Percentiles rank a stretch among this genome's conserved stretches.
These are phyloP conservation scores for Rhodamnia argentea DNA, from an alignment of 345 rosid genomes.

Conservation along the genomic window DNA sequence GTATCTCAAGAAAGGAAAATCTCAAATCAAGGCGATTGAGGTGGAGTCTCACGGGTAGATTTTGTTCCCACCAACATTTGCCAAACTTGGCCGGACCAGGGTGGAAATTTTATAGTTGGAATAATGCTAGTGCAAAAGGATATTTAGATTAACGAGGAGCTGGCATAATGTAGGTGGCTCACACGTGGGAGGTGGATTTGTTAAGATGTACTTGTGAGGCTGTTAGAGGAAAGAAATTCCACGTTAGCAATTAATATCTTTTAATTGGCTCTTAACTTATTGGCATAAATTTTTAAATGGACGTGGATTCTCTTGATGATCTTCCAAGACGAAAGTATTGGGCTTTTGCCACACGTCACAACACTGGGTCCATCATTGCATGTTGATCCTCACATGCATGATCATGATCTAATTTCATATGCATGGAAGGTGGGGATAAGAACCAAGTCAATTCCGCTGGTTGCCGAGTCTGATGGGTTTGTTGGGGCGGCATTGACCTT, in stretches of 20 bases:
- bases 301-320: fast-evolving
- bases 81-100: background rate
- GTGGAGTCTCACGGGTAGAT: background rate
- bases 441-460: background rate
- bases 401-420: background rate
- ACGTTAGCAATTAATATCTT: background rate
- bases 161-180: background rate
- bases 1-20: background rate
- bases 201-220: background rate
- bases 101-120: background rate
- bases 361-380: background rate
- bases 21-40: background rate
- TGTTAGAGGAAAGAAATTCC: background rate
- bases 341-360: fast-evolving
- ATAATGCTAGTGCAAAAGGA: background rate
- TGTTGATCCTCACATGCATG: background rate
- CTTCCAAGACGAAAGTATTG: fast-evolving
- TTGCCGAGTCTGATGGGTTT: background rate
- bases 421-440: background rate
- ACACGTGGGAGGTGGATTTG: background rate
- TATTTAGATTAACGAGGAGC: background rate
- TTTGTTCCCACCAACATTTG: background rate
- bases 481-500: background rate
- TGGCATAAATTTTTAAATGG: background rate
- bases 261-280: fast-evolving